Base-by-base conservation (phyloP, 108 stramenopile species). In the Mediolabrus comicus region DNA sequence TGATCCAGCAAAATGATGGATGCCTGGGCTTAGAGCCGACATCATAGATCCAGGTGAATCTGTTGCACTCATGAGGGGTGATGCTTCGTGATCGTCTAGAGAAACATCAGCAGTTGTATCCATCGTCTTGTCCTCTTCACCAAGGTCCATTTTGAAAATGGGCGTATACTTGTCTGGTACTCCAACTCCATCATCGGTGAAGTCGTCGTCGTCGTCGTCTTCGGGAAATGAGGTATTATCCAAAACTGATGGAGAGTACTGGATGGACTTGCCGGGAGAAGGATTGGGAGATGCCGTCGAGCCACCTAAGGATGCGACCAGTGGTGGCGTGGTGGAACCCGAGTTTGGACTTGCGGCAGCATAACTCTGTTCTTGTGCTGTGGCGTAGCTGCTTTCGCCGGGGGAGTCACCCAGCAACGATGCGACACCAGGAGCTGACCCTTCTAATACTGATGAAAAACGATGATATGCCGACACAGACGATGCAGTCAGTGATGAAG, bases 191-290 rank as follows among this genome's bases (percentile, higher is more conserved):
- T 49, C 71, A 12, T 85, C 84, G 19, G 81, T 75, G 27, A 84
- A 79, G 36, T 74, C 84, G 10, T 53, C 28, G 22, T 62, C 82
- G 0, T 59, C 22, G 3, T 72, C 71, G 29, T 72, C 71, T 52
- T 72, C 71, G 22, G 60, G 60, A n/a, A 81, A 82, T 0, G 73
- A 71, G 31, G 73, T 73, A 32, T 67, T 75, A 36, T 86, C 83
- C 53, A 86, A 71, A 38, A 82, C 60, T 12, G 75, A 79, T 22
- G 52, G 65, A 12, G 77, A 52, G 43, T 65, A 62, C 26, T 74
- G 72, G 6, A 74, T 71, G 62, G 55, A 29, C 26, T 49, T 63
- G 30, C 64, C 41, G 11, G 61, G 29, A 30, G 61, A 22, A 41
- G 51, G 16, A 11, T 66, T n/a, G 3, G 62, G 60, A 34, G 56